Evolutionary conservation across 805 yeast genomes (phyloP).

Genomic region (Jamesozyma rosinii): DNA sequence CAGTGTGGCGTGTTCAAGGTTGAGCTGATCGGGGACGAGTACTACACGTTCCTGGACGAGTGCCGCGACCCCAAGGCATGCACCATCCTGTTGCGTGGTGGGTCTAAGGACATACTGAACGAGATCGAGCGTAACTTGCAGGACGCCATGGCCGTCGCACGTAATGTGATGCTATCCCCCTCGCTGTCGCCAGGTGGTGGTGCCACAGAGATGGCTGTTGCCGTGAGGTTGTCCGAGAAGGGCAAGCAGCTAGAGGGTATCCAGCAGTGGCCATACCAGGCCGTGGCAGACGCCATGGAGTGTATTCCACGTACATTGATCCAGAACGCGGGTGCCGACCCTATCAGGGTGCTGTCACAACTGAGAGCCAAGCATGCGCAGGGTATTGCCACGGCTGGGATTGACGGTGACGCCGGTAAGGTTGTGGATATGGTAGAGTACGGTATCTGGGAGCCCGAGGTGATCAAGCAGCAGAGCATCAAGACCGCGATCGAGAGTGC

Average conservation of each 20-base stretch:
- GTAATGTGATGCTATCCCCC: conserved; percentile 92
- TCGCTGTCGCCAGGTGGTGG: conserved; percentile 97
- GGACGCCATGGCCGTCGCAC: conserved; percentile 96
- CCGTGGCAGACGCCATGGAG: conserved; percentile 97
- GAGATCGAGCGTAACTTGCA: conserved; percentile 95
- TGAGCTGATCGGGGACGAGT: conserved; percentile 94
- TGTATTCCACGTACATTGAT: conserved; percentile 95
- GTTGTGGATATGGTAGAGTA: conserved; percentile 90
- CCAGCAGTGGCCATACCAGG: conserved; percentile 97
- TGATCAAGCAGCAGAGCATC: conserved; percentile 89
- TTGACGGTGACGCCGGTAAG: conserved; percentile 91
- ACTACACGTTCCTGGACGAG: conserved; percentile 74
- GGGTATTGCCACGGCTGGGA: conserved; percentile 77
- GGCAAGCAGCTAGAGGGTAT: conserved; percentile 91
- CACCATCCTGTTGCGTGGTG: conserved; percentile 86
- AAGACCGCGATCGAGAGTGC: conserved; percentile 99
- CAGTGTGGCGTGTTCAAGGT: conserved; percentile 86
- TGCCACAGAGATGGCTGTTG: conserved; percentile 97
- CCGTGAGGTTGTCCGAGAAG: conserved; percentile 77
- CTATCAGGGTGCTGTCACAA: conserved; percentile 80
- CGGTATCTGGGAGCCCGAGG: conserved; percentile 99
- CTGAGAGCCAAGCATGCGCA: conserved; percentile 94
- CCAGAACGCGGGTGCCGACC: conserved; percentile 96
- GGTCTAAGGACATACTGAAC: conserved; percentile 90
- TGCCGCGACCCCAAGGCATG: conserved; percentile 88